phyloP scores from a whole-genome alignment of 306 rosid species.

The Canavalia gladiata region DNA sequence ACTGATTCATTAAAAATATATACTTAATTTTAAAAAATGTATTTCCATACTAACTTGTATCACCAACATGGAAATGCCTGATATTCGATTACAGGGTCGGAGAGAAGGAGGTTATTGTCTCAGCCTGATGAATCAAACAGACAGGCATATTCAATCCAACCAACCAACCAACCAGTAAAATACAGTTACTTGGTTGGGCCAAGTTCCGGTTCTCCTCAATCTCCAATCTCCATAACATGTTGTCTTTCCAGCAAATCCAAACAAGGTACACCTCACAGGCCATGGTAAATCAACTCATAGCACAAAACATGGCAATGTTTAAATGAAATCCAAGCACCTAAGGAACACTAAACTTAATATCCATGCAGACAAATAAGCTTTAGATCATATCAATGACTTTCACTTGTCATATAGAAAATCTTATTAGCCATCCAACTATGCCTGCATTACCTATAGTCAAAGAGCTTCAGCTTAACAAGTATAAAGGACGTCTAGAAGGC shows the following conservation, averaged over 20 bases:
- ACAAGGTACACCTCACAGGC: background rate
- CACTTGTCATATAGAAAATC: conserved; percentile 1
- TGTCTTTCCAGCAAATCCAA: background rate
- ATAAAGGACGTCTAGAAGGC: background rate
- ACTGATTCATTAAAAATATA: background rate
- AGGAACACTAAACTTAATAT: background rate
- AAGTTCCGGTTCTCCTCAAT: conserved; percentile 7
- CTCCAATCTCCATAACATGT: background rate
- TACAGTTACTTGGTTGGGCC: background rate
- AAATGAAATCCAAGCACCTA: conserved; percentile 7
- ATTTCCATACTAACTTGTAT: background rate
- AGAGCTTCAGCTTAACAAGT: conserved; percentile 7
- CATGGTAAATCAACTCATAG: background rate
- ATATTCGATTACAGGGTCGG: background rate
- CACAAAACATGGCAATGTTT: background rate
- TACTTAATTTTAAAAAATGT: background rate
- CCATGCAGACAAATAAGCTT: background rate
- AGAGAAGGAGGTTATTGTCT: background rate
- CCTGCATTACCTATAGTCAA: background rate
- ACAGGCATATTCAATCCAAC: background rate
- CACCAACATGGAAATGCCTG: background rate
- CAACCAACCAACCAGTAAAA: background rate
- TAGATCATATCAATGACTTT: background rate
- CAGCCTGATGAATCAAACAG: background rate
- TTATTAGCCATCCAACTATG: background rate